Percentiles rank a stretch among this genome's conserved stretches.
phyloP scores from a whole-genome alignment of 331 rosid species.

The Spiraea crenata region DNA sequence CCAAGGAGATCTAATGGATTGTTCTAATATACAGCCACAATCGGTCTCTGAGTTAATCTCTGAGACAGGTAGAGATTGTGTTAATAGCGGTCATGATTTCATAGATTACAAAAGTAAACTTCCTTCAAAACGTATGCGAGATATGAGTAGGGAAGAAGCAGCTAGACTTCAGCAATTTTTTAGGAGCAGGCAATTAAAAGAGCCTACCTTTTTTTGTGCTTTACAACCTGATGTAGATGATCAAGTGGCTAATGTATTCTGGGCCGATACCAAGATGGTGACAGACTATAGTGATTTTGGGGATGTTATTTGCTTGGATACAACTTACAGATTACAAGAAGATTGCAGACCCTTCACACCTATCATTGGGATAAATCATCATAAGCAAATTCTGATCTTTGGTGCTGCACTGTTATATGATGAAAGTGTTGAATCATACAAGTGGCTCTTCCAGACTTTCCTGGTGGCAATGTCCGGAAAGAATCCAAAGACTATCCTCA shows the following conservation, averaged over 20 bases:
- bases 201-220: constrained; percentile 48
- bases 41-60: constrained; percentile 23
- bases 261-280: constrained; percentile 57
- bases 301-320: constrained; percentile 59
- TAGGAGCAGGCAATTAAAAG: constrained; percentile 38
- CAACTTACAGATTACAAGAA: constrained; percentile 39
- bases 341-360: constrained; percentile 44
- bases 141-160: constrained; percentile 42
- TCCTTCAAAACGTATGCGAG: constrained; percentile 33
- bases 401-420: constrained; percentile 53
- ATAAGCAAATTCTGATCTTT: constrained; percentile 46
- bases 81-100: constrained; percentile 29
- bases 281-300: constrained; percentile 50
- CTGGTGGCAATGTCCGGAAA: constrained; percentile 49
- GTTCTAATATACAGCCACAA: constrained; percentile 27
- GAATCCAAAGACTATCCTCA: constrained; percentile 55
- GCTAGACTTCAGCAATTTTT: constrained; percentile 44
- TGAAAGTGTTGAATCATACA: constrained; percentile 50
- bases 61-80: constrained; percentile 26
- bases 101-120: constrained; percentile 38
- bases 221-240: constrained; percentile 51
- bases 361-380: constrained; percentile 55
- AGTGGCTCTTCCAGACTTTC: constrained; percentile 53
- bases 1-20: constrained; percentile 31
- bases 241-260: constrained; percentile 46